Percentiles rank a stretch among this genome's conserved stretches.
Evolutionary conservation across 441 rosid genomes (phyloP).

Genomic region (Mallotus japonicus): DNA sequence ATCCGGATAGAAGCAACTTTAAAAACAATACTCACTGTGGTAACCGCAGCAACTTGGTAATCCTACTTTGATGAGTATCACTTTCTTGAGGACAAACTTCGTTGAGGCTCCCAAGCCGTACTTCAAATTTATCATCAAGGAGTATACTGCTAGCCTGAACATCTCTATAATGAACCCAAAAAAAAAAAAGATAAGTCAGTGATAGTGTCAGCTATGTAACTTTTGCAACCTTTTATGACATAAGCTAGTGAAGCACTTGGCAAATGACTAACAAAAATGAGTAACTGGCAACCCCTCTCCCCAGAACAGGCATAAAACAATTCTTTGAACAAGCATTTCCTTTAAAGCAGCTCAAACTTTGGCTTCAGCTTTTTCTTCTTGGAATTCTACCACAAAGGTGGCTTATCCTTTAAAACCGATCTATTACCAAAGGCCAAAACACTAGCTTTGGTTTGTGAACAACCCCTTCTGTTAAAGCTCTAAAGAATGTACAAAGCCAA

Average conservation of each 20-base stretch:
- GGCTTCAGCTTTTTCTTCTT: neutral
- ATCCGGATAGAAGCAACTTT: neutral
- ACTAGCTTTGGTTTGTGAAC: neutral
- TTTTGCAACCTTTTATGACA: neutral
- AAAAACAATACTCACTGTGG: slow-evolving; percentile 65
- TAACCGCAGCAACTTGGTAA: slow-evolving; percentile 70
- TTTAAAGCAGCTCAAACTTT: neutral
- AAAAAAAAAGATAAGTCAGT: slow-evolving; percentile 16
- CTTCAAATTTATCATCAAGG: slow-evolving; percentile 98
- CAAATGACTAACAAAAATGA: neutral
- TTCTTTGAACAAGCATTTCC: neutral
- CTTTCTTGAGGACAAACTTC: slow-evolving; percentile 75
- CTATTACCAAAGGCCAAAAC: neutral
- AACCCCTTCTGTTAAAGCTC: neutral
- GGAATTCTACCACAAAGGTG: neutral
- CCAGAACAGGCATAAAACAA: neutral
- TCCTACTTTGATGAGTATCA: slow-evolving; percentile 71
- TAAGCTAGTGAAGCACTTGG: neutral
- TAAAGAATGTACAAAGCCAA: neutral
- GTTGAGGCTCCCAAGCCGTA: slow-evolving; percentile 87
- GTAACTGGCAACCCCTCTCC: neutral
- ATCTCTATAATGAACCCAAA: slow-evolving; percentile 50
- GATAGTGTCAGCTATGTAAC: slow-evolving; percentile 7
- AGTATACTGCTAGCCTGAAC: slow-evolving; percentile 98
- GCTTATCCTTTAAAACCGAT: neutral